Conservation (phyloP, 108 stramenopile genomes). For the Discostella stelligeroides region DNA sequence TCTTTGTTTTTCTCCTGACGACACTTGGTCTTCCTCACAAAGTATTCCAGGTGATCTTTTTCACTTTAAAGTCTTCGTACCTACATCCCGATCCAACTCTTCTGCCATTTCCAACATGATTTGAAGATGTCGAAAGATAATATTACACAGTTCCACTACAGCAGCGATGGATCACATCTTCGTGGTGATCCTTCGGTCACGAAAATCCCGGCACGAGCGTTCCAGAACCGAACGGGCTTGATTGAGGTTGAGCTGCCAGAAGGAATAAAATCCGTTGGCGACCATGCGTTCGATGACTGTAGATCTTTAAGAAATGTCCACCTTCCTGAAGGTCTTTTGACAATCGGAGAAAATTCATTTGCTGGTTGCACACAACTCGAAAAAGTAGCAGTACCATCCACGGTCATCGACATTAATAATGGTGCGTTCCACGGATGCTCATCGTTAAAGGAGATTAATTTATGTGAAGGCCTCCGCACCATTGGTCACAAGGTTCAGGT, state of each 20-base stretch:
- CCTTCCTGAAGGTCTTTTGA: background rate
- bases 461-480: background rate
- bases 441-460: background rate
- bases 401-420: background rate
- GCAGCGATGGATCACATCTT: too few species aligned
- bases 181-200: too few species aligned
- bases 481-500: too few species aligned
- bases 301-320: background rate
- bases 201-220: too few species aligned
- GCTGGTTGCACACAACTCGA: background rate
- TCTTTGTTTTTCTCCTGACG: too few species aligned
- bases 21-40: too few species aligned
- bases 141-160: too few species aligned
- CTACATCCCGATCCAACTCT: too few species aligned
- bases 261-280: background rate
- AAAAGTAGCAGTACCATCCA: background rate
- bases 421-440: background rate
- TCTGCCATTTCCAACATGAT: too few species aligned
- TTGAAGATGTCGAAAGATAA: too few species aligned
- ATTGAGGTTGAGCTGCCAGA: background rate
- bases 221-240: background rate
- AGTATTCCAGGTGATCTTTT: too few species aligned
- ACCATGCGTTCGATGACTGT: background rate
- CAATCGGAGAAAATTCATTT: background rate
- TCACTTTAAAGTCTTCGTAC: too few species aligned